These are phyloP conservation scores for Durotheca rogersii DNA, from an alignment of 495 filamentous ascomycete genomes.

Conservation along the genomic window DNA sequence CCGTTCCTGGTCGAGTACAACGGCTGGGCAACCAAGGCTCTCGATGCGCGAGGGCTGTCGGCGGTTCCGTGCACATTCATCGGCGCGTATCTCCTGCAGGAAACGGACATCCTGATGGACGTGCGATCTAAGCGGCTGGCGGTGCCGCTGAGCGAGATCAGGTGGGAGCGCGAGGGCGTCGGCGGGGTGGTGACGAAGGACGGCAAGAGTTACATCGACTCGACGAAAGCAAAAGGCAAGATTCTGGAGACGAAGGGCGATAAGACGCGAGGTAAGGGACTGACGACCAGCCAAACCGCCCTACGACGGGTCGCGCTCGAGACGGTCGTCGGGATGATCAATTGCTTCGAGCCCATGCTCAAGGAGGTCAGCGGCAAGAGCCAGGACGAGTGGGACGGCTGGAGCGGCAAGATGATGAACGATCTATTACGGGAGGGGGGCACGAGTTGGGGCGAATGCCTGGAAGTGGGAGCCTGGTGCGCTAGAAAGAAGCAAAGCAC, in stretches of 20 bases:
- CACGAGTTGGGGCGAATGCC: slow-evolving; percentile 79
- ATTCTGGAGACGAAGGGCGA: slow-evolving; percentile 24
- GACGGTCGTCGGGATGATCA: slow-evolving; percentile 83
- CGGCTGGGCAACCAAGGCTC: slow-evolving; percentile 71
- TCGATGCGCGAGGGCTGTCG: slow-evolving; percentile 68
- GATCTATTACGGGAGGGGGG: slow-evolving; percentile 78
- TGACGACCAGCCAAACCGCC: slow-evolving; percentile 72
- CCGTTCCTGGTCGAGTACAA: slow-evolving; percentile 83
- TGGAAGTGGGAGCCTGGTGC: slow-evolving; percentile 96
- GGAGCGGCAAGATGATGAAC: slow-evolving; percentile 83
- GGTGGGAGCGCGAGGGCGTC: slow-evolving; percentile 82
- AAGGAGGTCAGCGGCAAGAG: slow-evolving; percentile 81
- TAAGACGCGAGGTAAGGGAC: slow-evolving; percentile 37
- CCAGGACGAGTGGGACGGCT: slow-evolving; percentile 88
- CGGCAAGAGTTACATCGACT: slow-evolving; percentile 52
- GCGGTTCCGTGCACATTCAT: slow-evolving; percentile 79
- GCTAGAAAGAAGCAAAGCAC: slow-evolving; percentile 62
- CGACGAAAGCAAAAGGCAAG: slow-evolving; percentile 36
- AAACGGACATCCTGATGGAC: slow-evolving; percentile 68
- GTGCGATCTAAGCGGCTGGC: slow-evolving; percentile 75
- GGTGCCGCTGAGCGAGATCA: slow-evolving; percentile 80
- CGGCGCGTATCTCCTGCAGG: slow-evolving; percentile 74
- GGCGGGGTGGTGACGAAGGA: slow-evolving; percentile 56
- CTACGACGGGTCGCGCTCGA: slow-evolving; percentile 75
- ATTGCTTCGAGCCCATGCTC: slow-evolving; percentile 79